Percentiles rank a stretch among this genome's conserved stretches.
Evolutionary conservation across 441 rosid genomes (phyloP).

Genomic region (Aquilaria agallochum): DNA sequence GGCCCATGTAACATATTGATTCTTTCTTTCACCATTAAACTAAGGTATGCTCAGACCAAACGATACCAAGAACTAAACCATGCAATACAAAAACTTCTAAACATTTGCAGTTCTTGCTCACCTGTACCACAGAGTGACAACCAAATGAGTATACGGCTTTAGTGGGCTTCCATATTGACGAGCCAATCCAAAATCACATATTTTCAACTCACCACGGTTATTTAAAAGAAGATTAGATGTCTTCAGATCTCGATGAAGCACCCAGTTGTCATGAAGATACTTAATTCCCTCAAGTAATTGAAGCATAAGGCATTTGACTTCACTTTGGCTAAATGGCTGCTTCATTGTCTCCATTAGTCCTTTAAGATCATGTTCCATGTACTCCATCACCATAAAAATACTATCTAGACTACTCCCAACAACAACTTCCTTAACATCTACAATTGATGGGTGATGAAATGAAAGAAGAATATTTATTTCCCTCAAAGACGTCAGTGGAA

Average conservation of each 20-base stretch:
- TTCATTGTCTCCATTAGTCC: conserved; percentile 98
- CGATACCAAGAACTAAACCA: neutral
- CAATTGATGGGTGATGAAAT: conserved; percentile 91
- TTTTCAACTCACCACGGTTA: conserved; percentile 95
- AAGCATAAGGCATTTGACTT: conserved; percentile 96
- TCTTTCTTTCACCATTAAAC: too few species aligned
- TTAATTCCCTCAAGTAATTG: conserved; percentile 93
- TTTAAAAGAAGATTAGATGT: conserved; percentile 95
- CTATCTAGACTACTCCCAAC: conserved; percentile 96
- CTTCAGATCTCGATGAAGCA: conserved; percentile 96
- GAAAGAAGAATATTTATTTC: conserved; percentile 98
- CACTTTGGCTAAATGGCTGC: conserved; percentile 99
- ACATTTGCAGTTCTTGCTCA: conserved; percentile 24
- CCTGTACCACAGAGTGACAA: conserved; percentile 99
- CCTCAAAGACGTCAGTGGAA: conserved; percentile 91
- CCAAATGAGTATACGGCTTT: conserved; percentile 97
- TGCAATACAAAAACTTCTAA: conserved; percentile 9
- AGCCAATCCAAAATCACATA: conserved; percentile 98
- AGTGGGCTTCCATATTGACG: conserved; percentile 98
- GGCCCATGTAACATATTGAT: too few species aligned
- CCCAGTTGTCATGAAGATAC: conserved; percentile 99
- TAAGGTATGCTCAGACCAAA: neutral
- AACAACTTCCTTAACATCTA: conserved; percentile 99
- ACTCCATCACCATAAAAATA: conserved; percentile 99
- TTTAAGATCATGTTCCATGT: conserved; percentile 99